Evolutionary conservation across 2,329 filamentous ascomycete genomes (phyloP).

Genomic region (Fusarium secorum): DNA sequence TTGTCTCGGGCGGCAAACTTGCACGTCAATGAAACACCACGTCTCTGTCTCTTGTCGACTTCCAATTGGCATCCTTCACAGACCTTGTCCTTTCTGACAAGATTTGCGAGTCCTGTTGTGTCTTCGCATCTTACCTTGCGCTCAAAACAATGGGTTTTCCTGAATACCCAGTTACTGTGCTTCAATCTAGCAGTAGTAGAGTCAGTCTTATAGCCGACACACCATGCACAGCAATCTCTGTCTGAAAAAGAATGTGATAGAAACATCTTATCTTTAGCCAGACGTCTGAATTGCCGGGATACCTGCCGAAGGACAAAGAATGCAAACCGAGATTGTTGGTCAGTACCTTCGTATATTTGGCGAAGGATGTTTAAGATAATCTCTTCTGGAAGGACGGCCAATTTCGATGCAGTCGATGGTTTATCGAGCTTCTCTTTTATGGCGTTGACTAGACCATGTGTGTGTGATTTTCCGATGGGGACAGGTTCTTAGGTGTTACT

Average conservation of each 20-base stretch:
- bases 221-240: not conserved
- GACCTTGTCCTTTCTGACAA: not conserved
- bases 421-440: not conserved
- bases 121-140: not conserved
- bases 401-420: not conserved
- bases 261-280: not conserved
- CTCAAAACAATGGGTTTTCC: not conserved
- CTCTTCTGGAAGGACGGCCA: not conserved
- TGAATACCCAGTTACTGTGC: not conserved
- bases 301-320: not conserved
- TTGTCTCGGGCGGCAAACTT: not conserved
- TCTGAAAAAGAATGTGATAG: not conserved
- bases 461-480: not conserved
- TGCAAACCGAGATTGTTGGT: not conserved
- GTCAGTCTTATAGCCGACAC: not conserved
- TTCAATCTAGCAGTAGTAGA: not conserved
- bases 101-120: not conserved
- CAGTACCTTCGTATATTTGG: not conserved
- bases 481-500: not conserved
- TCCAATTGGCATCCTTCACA: not conserved
- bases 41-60: not conserved
- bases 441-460: not conserved
- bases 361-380: accelerated
- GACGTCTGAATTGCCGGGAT: not conserved
- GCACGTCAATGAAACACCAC: not conserved